Base-by-base conservation (phyloP, 305 asterid genomes). In the Fraxinus velutina region DNA sequence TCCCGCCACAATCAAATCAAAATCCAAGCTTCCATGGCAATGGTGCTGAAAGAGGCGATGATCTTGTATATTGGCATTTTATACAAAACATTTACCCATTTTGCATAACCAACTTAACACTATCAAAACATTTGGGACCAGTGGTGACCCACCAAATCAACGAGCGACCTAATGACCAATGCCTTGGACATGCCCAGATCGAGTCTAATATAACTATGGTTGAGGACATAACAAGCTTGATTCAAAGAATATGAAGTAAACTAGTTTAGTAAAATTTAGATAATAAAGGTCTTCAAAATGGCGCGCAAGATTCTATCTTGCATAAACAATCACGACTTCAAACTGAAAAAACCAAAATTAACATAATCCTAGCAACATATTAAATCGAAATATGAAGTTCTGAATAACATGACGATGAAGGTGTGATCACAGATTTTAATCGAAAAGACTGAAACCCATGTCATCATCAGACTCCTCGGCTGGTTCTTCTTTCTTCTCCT, bases 381-480 rank as follows among this genome's bases (percentile, higher is more conserved):
- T 47, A 3, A 47, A 47, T 13, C 4, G 17, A 2, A 47, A 47
- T 47, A 12, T 47, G 57, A 47, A 0, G 17, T 47, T 0, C 60
- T 13, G 57, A 13, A 47, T 13, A 47, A 47, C 19, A 47, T 47
- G 4, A 12, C 6, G 6, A 47, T 47, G 4, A 47, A 47, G 57
- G 57, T 12, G n/a, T 47, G 57, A 47, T 47, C 57, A 47, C 57
- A 12, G 19, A 13, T 47, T 47, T 13, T 47, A 47, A 47, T 47
- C 57, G 19, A 13, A 47, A 12, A 47, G 57, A 13, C 57, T 3
- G 6, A 47, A 47, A 47, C 57, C 19, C 57, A 13, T 47, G 57
- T 47, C 57, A 47, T 81, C 84, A 1, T 85, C 84, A 55, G 79
- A 81, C 6, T 82, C 87, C 39, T 77, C 84, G 0, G 24, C 79